Conservation (phyloP, 2,329 filamentous ascomycete genomes). For the Colletotrichum musicola region DNA sequence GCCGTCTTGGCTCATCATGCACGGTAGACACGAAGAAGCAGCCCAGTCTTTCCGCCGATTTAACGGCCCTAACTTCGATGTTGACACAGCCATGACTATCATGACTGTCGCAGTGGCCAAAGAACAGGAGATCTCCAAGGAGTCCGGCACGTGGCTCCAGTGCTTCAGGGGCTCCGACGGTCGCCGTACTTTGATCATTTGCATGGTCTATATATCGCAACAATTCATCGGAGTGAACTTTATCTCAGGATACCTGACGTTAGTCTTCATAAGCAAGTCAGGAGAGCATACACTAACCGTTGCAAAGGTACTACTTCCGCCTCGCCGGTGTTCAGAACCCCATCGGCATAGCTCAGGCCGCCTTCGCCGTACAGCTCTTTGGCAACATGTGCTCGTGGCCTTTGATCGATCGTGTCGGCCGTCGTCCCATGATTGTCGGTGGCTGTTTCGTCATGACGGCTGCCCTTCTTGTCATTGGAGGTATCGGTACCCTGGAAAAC, state of each 20-base stretch:
- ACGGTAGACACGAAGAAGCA: constrained; percentile 38
- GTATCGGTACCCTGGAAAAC: constrained; percentile 45
- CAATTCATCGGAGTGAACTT: constrained; percentile 49
- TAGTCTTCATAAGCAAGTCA: constrained; percentile 33
- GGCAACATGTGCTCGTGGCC: constrained; percentile 49
- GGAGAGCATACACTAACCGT: constrained; percentile 45
- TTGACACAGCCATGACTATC: constrained; percentile 41
- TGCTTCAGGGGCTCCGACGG: constrained; percentile 46
- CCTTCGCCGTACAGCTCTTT: constrained; percentile 47
- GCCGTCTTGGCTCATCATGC: constrained; percentile 41
- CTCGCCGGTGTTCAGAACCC: constrained; percentile 46
- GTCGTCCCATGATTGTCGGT: constrained; percentile 46
- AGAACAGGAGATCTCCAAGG: constrained; percentile 42
- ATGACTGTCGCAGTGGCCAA: constrained; percentile 42
- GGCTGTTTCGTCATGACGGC: constrained; percentile 45
- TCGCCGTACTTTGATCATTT: constrained; percentile 46
- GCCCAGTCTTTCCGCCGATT: constrained; percentile 41
- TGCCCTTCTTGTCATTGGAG: constrained; percentile 47
- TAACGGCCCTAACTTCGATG: constrained; percentile 45
- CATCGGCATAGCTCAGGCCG: constrained; percentile 45
- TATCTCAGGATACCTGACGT: constrained; percentile 46
- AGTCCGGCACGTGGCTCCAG: constrained; percentile 42
- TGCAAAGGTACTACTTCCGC: constrained; percentile 43
- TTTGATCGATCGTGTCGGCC: constrained; percentile 47
- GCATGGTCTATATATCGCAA: constrained; percentile 49